Percentiles rank a stretch among this genome's conserved stretches.
phyloP scores from a whole-genome alignment of 1,139 yeast genomes.

The Kodamaea fungicola region DNA sequence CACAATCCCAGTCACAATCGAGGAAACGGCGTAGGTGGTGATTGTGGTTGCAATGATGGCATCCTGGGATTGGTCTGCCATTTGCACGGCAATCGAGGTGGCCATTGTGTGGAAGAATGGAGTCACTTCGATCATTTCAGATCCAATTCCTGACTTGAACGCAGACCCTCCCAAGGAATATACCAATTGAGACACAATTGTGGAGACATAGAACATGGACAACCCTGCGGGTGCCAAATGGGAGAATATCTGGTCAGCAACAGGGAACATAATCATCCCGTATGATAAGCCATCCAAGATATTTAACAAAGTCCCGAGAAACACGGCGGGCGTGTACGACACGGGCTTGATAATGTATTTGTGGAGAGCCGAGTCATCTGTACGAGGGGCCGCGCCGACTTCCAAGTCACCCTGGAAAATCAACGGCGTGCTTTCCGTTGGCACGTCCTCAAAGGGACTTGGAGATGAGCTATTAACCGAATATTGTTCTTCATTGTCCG shows the following conservation, averaged over 20 bases:
- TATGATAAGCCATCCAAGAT: conserved; percentile 91
- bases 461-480: background rate
- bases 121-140: conserved; percentile 97
- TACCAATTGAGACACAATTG: conserved; percentile 81
- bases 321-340: conserved; percentile 69
- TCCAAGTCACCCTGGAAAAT: conserved; percentile 11
- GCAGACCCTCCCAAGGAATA: conserved; percentile 89
- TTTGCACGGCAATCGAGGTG: conserved; percentile 53
- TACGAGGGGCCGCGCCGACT: conserved; percentile 1
- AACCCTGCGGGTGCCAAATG: conserved; percentile 83
- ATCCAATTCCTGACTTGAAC: conserved; percentile 85
- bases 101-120: conserved; percentile 98
- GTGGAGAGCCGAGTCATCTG: conserved; percentile 10
- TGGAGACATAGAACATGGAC: conserved; percentile 90
- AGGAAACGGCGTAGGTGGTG: conserved; percentile 76
- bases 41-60: conserved; percentile 83
- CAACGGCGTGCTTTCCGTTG: conserved; percentile 3
- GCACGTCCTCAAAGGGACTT: conserved; percentile 1
- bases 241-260: conserved; percentile 74
- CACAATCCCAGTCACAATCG: conserved; percentile 81
- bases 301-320: conserved; percentile 78
- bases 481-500: conserved; percentile 1
- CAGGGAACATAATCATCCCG: conserved; percentile 96
- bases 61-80: conserved; percentile 49
- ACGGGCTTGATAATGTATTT: conserved; percentile 35